Evolutionary conservation across 164 flowering plant genomes (phyloP), one percentile per base, ranked within the genome.

Genomic region (Euptelea pleiosperma): DNA sequence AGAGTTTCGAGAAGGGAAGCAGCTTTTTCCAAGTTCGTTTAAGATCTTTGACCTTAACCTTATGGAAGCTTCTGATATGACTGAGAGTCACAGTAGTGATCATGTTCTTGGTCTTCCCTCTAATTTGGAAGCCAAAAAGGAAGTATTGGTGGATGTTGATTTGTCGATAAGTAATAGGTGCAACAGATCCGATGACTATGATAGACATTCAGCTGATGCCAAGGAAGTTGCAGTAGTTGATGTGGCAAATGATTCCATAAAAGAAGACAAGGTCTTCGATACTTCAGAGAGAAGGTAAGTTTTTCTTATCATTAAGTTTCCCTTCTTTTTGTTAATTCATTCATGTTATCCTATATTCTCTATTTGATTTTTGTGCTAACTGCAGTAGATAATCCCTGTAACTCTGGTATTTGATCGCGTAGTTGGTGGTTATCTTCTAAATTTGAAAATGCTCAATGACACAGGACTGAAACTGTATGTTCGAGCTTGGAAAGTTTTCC

Each of bases 11-110:
- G 75, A 87, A 73, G 93, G 81, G 70, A 90, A 83, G 72, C 87
- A 79, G 71, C 74, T 79, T 41, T 74, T 86, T 52, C 81, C 89
- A 0, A 73, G 71, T 70, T 82, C 95, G 14, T 89, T 79, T 64
- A 89, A 87, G 76, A 87, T 84, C 15, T 87, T 84, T 65, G 98
- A 92, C 66, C 93, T 89, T 59, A 89, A 92, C 75, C 86, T 86
- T 15, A 75, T 77, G 73, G 91, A 77, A 71, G 69, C 68, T 62
- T 69, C 86, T 71, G 89, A 89, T 57, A 43, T 74, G 26, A 69
- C 72, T 66, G 95, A 84, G 49, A 71, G 55, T 66, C 81, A 72
- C 55, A 74, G 63, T 33, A 54, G 48, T 55, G 73, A 64, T 64
- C 71, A 67, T 6, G 51, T 68, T 55, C 49, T 71, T 56, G 39